Conservation (phyloP, 2,329 filamentous ascomycete species). For the Aureobasidium lini region DNA sequence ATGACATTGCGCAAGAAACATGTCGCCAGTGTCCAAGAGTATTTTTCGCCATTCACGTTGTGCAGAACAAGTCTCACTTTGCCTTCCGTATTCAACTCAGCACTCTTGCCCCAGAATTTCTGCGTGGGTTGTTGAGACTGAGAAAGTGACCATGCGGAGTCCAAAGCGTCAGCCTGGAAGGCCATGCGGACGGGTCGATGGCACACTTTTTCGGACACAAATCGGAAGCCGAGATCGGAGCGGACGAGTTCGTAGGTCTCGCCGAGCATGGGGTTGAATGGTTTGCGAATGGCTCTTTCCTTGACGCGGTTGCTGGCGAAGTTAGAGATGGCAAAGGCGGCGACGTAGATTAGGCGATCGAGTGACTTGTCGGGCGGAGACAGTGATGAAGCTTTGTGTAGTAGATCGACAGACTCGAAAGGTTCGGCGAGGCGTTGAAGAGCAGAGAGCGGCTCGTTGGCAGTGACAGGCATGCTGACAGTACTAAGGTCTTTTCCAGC, state of each 20-base stretch:
- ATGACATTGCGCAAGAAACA: constrained; percentile 94
- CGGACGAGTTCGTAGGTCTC: constrained; percentile 92
- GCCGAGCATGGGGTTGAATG: constrained; percentile 93
- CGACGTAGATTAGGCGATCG: constrained; percentile 74
- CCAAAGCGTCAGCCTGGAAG: constrained; percentile 69
- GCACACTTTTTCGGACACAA: constrained; percentile 91
- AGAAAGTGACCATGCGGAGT: constrained; percentile 67
- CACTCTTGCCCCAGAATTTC: constrained; percentile 98
- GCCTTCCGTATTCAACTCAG: constrained; percentile 88
- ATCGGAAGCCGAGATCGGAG: constrained; percentile 77
- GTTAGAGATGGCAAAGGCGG: constrained; percentile 83
- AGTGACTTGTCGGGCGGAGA: constrained; percentile 47
- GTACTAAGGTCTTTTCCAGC: constrained; percentile 96
- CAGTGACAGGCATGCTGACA: constrained; percentile 94
- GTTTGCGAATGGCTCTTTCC: constrained; percentile 88
- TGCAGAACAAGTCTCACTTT: constrained; percentile 73
- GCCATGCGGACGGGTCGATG: constrained; percentile 89
- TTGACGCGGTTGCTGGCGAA: constrained; percentile 77
- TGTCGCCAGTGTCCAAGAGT: constrained; percentile 81
- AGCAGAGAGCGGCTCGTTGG: constrained; percentile 85
- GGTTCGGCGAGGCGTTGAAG: constrained; percentile 86
- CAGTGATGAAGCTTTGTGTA: constrained; percentile 61
- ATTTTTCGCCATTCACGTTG: constrained; percentile 35
- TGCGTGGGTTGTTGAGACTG: constrained; percentile 85
- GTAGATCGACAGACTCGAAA: constrained; percentile 78